Percentiles rank a stretch among this genome's conserved stretches.
These are phyloP conservation scores for Olyra latifolia DNA, from an alignment of 176 grass and related monocot species.

Conservation along the genomic window DNA sequence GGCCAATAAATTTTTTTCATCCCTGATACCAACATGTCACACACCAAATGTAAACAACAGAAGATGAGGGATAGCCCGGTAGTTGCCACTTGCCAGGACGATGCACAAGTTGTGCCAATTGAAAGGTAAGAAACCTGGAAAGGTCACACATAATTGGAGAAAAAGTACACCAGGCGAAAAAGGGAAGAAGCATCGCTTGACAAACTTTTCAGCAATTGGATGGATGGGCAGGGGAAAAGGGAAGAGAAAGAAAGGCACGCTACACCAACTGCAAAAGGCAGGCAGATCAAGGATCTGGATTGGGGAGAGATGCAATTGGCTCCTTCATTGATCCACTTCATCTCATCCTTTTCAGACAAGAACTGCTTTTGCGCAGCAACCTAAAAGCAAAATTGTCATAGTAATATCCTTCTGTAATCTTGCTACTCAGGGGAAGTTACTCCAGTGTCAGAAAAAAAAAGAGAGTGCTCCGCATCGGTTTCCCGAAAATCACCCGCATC, in stretches of 20 bases:
- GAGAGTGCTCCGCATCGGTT: too few relatives aligned
- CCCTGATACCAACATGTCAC: neutral
- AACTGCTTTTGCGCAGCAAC: neutral
- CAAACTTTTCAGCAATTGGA: neutral
- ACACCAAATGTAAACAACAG: neutral
- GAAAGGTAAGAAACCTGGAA: slow-evolving; percentile 30
- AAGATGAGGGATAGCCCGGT: neutral
- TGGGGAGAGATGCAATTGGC: neutral
- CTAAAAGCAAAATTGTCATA: neutral
- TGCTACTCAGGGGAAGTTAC: neutral
- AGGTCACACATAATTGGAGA: neutral
- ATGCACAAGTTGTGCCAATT: neutral
- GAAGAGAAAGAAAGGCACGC: neutral
- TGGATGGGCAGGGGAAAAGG: neutral
- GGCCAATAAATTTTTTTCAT: too few relatives aligned
- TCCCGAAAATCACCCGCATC: neutral
- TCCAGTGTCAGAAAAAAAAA: neutral
- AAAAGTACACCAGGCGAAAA: neutral
- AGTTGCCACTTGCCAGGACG: neutral
- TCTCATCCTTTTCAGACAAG: neutral
- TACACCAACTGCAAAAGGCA: neutral
- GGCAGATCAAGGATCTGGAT: neutral
- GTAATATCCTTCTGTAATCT: neutral
- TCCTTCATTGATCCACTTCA: neutral
- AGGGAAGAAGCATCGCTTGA: neutral